These are phyloP conservation scores for Boletellus deceptivus DNA, from an alignment of 1,284 basidiomycete species.

Conservation along the genomic window DNA sequence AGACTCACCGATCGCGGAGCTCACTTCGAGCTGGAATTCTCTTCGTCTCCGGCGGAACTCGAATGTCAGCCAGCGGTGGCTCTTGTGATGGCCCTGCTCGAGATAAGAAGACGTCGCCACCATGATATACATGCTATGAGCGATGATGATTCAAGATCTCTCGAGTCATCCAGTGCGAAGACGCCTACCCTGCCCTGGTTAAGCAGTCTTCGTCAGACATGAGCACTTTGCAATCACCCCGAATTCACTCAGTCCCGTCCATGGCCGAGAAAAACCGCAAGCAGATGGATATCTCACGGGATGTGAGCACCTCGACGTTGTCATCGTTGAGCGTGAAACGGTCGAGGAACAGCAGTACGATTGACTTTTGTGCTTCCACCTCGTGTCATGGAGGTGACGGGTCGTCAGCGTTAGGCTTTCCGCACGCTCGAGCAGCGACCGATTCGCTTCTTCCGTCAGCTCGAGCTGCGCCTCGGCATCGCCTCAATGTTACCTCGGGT, in stretches of 20 bases:
- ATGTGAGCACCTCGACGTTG: slow-evolving; percentile 74
- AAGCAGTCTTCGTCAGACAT: slow-evolving; percentile 85
- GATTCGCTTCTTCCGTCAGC: slow-evolving; percentile 77
- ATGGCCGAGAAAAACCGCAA: slow-evolving; percentile 79
- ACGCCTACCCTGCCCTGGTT: slow-evolving; percentile 75
- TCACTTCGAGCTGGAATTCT: slow-evolving; percentile 80
- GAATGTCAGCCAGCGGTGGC: slow-evolving; percentile 82
- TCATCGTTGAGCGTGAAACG: slow-evolving; percentile 81
- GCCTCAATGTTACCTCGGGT: too few species aligned
- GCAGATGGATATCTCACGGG: slow-evolving; percentile 76
- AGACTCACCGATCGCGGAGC: slow-evolving; percentile 67
- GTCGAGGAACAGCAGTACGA: slow-evolving; percentile 77
- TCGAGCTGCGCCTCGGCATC: slow-evolving; percentile 75
- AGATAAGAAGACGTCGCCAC: slow-evolving; percentile 75
- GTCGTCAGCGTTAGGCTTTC: slow-evolving; percentile 59
- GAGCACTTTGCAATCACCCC: slow-evolving; percentile 81
- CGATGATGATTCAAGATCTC: slow-evolving; percentile 1
- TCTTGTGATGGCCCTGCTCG: slow-evolving; percentile 88
- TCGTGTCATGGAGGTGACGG: slow-evolving; percentile 49
- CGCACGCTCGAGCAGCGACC: slow-evolving; percentile 82
- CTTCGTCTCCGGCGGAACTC: slow-evolving; percentile 83
- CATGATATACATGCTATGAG: slow-evolving; percentile 82
- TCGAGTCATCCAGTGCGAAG: neutral
- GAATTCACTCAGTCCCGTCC: slow-evolving; percentile 82
- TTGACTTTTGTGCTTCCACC: slow-evolving; percentile 66